Conservation (phyloP, 2,329 filamentous ascomycete genomes). For the Cladophialophora psammophila region DNA sequence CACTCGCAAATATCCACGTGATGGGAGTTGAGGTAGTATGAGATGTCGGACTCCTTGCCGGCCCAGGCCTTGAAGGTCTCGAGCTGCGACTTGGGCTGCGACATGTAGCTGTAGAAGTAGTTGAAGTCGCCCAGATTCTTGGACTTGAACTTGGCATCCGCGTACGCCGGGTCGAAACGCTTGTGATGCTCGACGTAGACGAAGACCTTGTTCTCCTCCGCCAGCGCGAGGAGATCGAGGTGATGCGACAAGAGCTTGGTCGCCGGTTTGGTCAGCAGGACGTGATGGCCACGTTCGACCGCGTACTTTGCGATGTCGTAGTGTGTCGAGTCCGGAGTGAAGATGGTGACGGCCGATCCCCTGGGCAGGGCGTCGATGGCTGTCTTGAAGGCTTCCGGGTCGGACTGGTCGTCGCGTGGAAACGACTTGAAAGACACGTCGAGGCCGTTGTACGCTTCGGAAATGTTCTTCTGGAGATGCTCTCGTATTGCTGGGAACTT, state of each 20-base stretch:
- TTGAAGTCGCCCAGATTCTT: constrained; percentile 91
- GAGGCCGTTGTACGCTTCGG: constrained; percentile 83
- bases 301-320: constrained; percentile 92
- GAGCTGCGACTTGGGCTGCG: constrained; percentile 86
- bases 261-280: constrained; percentile 92
- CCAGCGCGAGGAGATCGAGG: constrained; percentile 74
- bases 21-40: constrained; percentile 94
- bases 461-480: constrained; percentile 87
- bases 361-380: constrained; percentile 81
- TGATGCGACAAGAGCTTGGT: constrained; percentile 85
- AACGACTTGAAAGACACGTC: constrained; percentile 87
- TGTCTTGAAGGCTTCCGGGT: constrained; percentile 83
- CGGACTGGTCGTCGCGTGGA: constrained; percentile 73
- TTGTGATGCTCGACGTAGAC: constrained; percentile 98
- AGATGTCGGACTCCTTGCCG: constrained; percentile 89
- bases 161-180: constrained; percentile 91
- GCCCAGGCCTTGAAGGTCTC: constrained; percentile 97
- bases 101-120: constrained; percentile 98
- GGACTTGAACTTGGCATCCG: constrained; percentile 73
- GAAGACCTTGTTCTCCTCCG: constrained; percentile 78
- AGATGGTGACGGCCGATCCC: constrained; percentile 92
- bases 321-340: constrained; percentile 92
- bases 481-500: constrained; percentile 94
- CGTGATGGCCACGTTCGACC: constrained; percentile 85
- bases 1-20: constrained; percentile 92